Conservation (phyloP, 2,329 filamentous ascomycete genomes). For the Chaetomium strumarium region DNA sequence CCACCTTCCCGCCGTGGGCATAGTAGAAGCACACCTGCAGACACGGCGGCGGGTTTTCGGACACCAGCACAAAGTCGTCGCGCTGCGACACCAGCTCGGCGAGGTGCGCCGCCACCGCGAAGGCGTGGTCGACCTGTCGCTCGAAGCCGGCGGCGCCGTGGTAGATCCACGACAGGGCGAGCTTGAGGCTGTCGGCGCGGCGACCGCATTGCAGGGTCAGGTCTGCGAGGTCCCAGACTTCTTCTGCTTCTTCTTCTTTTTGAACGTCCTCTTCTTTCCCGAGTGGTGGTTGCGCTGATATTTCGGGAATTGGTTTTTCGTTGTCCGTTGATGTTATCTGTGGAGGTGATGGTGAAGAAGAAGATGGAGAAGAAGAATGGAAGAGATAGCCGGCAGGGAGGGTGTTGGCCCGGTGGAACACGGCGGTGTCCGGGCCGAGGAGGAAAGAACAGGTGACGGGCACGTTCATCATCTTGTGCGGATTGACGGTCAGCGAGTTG, state of each 20-base stretch:
- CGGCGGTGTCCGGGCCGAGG: conserved; percentile 65
- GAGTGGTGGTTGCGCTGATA: neutral
- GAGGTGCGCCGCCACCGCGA: conserved; percentile 65
- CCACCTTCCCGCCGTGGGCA: conserved; percentile 50
- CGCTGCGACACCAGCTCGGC: conserved; percentile 50
- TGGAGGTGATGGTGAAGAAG: conserved; percentile 22
- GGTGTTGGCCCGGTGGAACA: conserved; percentile 80
- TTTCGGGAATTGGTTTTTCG: neutral
- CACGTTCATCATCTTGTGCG: conserved; percentile 95
- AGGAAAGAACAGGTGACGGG: conserved; percentile 90
- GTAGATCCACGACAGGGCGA: conserved; percentile 85
- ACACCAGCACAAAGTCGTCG: conserved; percentile 64
- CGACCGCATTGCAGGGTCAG: conserved; percentile 91
- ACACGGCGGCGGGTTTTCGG: conserved; percentile 73
- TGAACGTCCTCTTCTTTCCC: neutral
- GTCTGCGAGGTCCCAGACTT: conserved; percentile 86
- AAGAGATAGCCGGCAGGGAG: conserved; percentile 83
- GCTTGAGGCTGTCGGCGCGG: conserved; percentile 76
- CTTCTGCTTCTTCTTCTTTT: conserved; percentile 26
- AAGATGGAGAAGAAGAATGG: conserved; percentile 45
- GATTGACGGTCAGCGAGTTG: conserved; percentile 80
- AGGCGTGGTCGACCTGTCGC: conserved; percentile 64
- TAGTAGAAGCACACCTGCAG: conserved; percentile 95
- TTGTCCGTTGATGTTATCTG: neutral
- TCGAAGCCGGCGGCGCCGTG: conserved; percentile 74